phyloP scores from a whole-genome alignment of 139 green algal species.

The Coelastrella sp. region DNA sequence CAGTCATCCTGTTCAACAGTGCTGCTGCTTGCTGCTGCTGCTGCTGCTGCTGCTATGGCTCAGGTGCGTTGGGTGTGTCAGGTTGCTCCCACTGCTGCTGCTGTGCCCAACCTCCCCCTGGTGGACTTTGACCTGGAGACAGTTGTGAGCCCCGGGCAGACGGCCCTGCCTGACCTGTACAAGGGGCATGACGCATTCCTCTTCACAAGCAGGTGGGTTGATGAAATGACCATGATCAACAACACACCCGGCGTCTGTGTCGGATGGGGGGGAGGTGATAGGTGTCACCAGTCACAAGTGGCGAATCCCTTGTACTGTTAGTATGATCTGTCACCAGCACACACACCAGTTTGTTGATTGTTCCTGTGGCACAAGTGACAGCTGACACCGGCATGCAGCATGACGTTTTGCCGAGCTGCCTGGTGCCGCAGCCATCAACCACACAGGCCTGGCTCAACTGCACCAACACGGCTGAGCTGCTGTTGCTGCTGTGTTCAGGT shows the following conservation, averaged over 20 bases:
- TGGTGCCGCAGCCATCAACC: neutral
- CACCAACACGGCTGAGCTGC: neutral
- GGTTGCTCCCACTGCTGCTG: slow-evolving; percentile 46
- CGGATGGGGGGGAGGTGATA: too few species aligned
- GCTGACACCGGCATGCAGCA: too few species aligned
- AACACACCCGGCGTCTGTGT: too few species aligned
- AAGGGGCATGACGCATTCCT: slow-evolving; percentile 71
- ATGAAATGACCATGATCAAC: too few species aligned
- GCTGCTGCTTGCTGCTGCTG: slow-evolving; percentile 12
- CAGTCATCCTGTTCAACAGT: neutral
- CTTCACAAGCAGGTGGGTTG: slow-evolving; percentile 61
- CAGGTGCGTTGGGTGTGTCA: slow-evolving; percentile 81
- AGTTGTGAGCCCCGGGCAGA: slow-evolving; percentile 54
- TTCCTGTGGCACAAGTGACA: too few species aligned
- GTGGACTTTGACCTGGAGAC: slow-evolving; percentile 56
- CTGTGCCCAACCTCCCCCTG: slow-evolving; percentile 45
- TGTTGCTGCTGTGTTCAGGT: slow-evolving; percentile 50
- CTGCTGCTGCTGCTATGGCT: neutral
- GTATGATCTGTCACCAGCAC: too few species aligned
- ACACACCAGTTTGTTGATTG: too few species aligned
- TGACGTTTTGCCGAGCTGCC: too few species aligned
- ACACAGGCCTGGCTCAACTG: neutral
- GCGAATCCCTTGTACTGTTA: too few species aligned
- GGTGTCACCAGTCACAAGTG: too few species aligned
- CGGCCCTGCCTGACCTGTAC: slow-evolving; percentile 69